Evolutionary conservation across 345 rosid genomes (phyloP).

Genomic region (Acer saccharum): DNA sequence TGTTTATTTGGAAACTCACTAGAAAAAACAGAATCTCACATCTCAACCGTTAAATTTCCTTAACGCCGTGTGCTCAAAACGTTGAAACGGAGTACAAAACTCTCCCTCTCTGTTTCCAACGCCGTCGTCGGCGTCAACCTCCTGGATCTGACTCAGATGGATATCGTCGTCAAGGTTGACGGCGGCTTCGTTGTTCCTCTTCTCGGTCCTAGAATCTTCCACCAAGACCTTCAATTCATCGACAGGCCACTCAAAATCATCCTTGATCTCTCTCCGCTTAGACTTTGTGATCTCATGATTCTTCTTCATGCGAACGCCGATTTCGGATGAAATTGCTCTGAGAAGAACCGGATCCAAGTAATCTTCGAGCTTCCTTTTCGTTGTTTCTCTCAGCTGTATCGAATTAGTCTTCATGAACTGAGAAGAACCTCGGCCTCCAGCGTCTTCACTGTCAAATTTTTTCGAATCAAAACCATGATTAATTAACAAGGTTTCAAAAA

Average conservation of each 20-base stretch:
- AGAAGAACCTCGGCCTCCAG: neutral
- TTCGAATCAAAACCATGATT: too few relatives aligned
- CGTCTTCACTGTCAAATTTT: conserved; percentile 1
- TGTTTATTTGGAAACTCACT: too few relatives aligned
- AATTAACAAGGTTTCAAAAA: too few relatives aligned
- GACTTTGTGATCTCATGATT: conserved; percentile 5
- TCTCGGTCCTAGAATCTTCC: neutral
- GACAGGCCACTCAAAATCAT: conserved; percentile 29
- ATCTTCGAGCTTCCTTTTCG: conserved; percentile 33
- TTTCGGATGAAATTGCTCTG: conserved; percentile 14
- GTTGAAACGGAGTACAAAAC: conserved; percentile 18
- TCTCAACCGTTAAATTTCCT: conserved; percentile 11
- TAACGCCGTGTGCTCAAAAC: conserved; percentile 22
- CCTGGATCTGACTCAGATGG: neutral
- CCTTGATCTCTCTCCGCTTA: conserved; percentile 15
- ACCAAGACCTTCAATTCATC: conserved; percentile 26
- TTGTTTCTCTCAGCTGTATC: conserved; percentile 4
- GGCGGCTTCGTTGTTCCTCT: neutral
- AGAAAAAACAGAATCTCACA: too few relatives aligned
- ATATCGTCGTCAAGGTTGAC: conserved; percentile 13
- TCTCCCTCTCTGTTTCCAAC: neutral
- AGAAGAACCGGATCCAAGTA: conserved; percentile 37
- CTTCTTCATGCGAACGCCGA: conserved; percentile 10
- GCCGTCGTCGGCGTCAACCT: neutral
- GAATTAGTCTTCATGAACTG: conserved; percentile 7